These are phyloP conservation scores for Trichophyton rubrum DNA, from an alignment of 2,329 filamentous ascomycete species.

Conservation along the genomic window DNA sequence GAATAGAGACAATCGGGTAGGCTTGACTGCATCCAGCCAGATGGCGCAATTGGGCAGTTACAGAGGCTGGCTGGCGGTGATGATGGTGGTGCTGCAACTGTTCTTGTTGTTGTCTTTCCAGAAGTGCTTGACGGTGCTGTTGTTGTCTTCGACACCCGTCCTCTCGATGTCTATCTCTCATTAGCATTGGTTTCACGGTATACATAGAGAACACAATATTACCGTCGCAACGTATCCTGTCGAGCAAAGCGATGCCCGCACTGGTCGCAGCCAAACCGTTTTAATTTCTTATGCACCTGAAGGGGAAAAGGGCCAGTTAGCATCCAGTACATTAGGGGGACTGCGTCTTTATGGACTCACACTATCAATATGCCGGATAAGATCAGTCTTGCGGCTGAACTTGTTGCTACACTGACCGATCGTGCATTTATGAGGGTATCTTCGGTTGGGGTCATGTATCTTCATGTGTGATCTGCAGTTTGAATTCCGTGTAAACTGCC, in stretches of 20 bases:
- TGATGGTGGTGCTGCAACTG: neutral
- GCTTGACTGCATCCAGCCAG: neutral
- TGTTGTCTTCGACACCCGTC: conserved; percentile 14
- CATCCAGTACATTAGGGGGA: neutral
- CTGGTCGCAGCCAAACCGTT: conserved; percentile 56
- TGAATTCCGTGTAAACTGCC: conserved; percentile 69
- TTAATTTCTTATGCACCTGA: conserved; percentile 60
- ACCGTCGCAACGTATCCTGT: conserved; percentile 75
- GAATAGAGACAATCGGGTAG: neutral
- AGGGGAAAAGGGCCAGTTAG: neutral
- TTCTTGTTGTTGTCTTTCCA: neutral
- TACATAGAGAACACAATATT: conserved; percentile 13
- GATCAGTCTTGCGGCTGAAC: conserved; percentile 73
- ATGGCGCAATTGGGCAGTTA: neutral
- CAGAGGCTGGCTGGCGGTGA: neutral
- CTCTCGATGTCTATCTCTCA: conserved; percentile 12
- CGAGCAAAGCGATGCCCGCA: conserved; percentile 62
- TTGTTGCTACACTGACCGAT: conserved; percentile 55
- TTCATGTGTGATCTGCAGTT: conserved; percentile 81
- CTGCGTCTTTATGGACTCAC: conserved; percentile 31
- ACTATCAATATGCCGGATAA: conserved; percentile 44
- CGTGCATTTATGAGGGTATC: conserved; percentile 58
- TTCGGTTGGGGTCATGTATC: conserved; percentile 62
- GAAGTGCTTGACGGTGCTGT: conserved; percentile 2
- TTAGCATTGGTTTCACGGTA: neutral